Base-by-base conservation (phyloP, 1,284 basidiomycete species). In the Tranzscheliella williamsii region DNA sequence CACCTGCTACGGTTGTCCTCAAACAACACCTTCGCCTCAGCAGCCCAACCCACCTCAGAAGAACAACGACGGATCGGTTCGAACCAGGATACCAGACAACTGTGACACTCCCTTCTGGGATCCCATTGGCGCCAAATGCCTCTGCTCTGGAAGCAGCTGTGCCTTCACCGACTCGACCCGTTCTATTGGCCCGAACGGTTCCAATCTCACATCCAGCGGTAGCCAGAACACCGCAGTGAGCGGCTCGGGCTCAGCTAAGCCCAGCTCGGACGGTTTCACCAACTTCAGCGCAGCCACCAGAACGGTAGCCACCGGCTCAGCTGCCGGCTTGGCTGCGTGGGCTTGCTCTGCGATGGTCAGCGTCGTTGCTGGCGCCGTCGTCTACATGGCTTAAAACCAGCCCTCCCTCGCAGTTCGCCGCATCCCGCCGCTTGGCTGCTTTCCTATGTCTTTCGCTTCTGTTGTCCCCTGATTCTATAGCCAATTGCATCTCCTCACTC, bases 101-200 rank as follows among this genome's bases (percentile, higher is more conserved):
- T 73, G 71, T 45, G 61, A 63, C 42, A 73, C 71, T 29, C 56
- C 71, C 13, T 73, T 60, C 48, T 73, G 71, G 71, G 71, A 73
- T 23, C 71, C 71, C 3, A 42, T 73, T 18, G 70, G 42, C 0
- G 65, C 48, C 33, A 73, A 72, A 48, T 73, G 71, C 42, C 49
- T 72, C 4, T 70, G 67, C 52, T 46, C 35, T 3, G 64, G 64
- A 23, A 42, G 48, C 27, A 35, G 40, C 35, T 63, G 57, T 18
- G 62, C 50, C 11, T 73, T 67, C 48, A 63, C 45, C 32, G 71
- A 73, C 29, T 55, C 45, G 22, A 72, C 71, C 11, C 49, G 71
- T 4, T 33, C 67, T 4, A 73, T 73, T 29, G 70, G 71, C 2
- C 66, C 68, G 17, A 70, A 70, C 26, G 67, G 67, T n/a, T 30